Percentiles rank a stretch among this genome's conserved stretches.
phyloP scores from a whole-genome alignment of 805 yeast genomes.

The Barnettozyma botsteinii region DNA sequence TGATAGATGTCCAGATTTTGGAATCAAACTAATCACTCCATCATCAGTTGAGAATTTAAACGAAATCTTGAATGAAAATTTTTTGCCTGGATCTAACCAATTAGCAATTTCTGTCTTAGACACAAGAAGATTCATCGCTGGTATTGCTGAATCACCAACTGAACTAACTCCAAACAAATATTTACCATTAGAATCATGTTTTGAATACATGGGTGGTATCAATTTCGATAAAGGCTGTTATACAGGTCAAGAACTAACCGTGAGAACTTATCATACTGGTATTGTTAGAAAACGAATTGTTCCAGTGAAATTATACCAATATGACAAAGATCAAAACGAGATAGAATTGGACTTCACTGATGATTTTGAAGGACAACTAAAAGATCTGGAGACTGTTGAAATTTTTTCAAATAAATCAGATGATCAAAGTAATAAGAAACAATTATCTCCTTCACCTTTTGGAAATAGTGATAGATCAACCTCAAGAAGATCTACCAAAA shows the following conservation, averaged over 20 bases:
- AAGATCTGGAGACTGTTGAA: conserved; percentile 16
- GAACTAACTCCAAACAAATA: conserved; percentile 44
- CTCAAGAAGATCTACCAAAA: conserved; percentile 20
- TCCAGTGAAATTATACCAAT: conserved; percentile 45
- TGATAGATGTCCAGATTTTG: conserved; percentile 64
- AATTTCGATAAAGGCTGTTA: conserved; percentile 93
- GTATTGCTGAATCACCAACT: conserved; percentile 49
- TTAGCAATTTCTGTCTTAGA: conserved; percentile 29
- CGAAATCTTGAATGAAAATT: conserved; percentile 22
- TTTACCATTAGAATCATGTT: conserved; percentile 78
- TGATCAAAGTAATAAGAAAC: conserved; percentile 14
- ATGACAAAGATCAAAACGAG: conserved; percentile 14
- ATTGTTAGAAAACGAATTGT: conserved; percentile 75
- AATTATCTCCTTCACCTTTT: conserved; percentile 35
- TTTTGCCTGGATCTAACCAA: conserved; percentile 19
- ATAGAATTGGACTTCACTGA: conserved; percentile 15
- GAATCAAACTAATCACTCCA: conserved; percentile 45
- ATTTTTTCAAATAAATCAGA: conserved; percentile 15
- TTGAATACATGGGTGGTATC: conserved; percentile 75
- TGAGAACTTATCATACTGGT: conserved; percentile 80
- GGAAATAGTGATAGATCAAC: conserved; percentile 15
- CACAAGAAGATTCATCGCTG: conserved; percentile 38
- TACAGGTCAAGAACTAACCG: conserved; percentile 92
- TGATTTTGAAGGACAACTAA: conserved; percentile 3
- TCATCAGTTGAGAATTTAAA: conserved; percentile 23